phyloP scores from a whole-genome alignment of 805 yeast genomes.

The Wickerhamia fluorescens region DNA sequence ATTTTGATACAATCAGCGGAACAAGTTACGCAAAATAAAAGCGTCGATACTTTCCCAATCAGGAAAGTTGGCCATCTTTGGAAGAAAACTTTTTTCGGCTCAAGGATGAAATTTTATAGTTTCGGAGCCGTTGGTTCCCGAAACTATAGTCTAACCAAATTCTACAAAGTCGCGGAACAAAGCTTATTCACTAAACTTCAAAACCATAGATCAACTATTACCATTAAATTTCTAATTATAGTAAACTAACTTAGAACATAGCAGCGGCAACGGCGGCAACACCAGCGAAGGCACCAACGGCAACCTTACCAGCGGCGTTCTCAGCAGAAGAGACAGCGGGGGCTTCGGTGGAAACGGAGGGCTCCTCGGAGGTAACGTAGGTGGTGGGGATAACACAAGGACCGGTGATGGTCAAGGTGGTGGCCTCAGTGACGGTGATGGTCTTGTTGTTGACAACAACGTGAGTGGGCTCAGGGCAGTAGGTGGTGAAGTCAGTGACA shows the following conservation, averaged over 20 bases:
- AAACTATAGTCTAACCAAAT: no score
- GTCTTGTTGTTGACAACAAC: slow-evolving; percentile 60
- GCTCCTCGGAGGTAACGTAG: slow-evolving; percentile 22
- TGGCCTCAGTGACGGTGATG: slow-evolving; percentile 68
- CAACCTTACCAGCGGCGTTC: slow-evolving; percentile 34
- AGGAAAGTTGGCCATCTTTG: no score
- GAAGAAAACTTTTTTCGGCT: no score
- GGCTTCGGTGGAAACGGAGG: slow-evolving; percentile 9
- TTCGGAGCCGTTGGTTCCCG: no score
- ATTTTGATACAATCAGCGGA: no score
- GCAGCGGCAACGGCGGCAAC: slow-evolving; percentile 45
- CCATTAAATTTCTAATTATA: no score
- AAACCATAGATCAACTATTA: no score
- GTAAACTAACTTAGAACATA: slow-evolving; percentile 29
- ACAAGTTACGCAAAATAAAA: no score
- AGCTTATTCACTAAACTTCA: background rate
- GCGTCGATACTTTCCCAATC: no score
- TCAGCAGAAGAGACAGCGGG: slow-evolving; percentile 19
- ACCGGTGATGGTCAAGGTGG: slow-evolving; percentile 81
- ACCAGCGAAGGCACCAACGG: slow-evolving; percentile 46
- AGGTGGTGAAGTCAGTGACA: slow-evolving; percentile 70
- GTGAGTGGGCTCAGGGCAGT: slow-evolving; percentile 74
- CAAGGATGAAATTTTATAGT: no score
- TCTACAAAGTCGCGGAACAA: no score
- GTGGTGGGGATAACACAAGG: slow-evolving; percentile 69